Conservation (phyloP, 2,329 filamentous ascomycete genomes). For the Emydomyces testavorans region DNA sequence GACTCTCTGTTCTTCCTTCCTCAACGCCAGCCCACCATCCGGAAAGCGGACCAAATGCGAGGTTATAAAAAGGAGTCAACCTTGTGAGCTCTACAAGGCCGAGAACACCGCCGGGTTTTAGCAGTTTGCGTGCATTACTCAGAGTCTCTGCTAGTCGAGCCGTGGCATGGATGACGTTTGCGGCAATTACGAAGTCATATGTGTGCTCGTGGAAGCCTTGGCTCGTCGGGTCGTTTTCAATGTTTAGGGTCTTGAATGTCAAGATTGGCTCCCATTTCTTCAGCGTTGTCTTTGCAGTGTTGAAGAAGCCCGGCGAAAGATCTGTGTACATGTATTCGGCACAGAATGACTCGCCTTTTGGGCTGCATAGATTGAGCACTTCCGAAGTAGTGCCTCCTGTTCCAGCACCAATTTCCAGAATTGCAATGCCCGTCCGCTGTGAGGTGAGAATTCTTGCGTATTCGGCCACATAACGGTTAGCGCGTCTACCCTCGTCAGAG, state of each 20-base stretch:
- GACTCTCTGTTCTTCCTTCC: background rate
- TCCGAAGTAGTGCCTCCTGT: conserved; percentile 11
- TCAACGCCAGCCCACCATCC: conserved; percentile 12
- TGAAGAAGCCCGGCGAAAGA: conserved; percentile 36
- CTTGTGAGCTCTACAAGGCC: background rate
- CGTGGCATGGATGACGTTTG: conserved; percentile 9
- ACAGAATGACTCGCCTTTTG: background rate
- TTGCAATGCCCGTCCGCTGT: background rate
- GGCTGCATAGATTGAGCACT: conserved; percentile 4
- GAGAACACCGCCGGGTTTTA: background rate
- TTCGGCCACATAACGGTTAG: background rate
- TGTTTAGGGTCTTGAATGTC: background rate
- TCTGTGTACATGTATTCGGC: conserved; percentile 28
- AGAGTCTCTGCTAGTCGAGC: background rate
- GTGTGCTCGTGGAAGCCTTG: conserved; percentile 7
- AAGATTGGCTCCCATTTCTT: background rate
- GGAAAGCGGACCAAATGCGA: conserved; percentile 4
- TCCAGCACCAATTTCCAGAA: conserved; percentile 19
- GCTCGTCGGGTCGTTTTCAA: background rate
- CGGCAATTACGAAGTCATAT: conserved; percentile 11
- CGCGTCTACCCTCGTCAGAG: too few relatives aligned
- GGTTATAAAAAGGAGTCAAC: background rate
- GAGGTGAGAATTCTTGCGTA: too few relatives aligned
- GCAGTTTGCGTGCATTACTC: background rate
- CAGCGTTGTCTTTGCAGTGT: conserved; percentile 10